Percentiles rank a stretch among this genome's conserved stretches.
phyloP scores from a whole-genome alignment of 345 rosid genomes.

The Sisymbrium altissimum region DNA sequence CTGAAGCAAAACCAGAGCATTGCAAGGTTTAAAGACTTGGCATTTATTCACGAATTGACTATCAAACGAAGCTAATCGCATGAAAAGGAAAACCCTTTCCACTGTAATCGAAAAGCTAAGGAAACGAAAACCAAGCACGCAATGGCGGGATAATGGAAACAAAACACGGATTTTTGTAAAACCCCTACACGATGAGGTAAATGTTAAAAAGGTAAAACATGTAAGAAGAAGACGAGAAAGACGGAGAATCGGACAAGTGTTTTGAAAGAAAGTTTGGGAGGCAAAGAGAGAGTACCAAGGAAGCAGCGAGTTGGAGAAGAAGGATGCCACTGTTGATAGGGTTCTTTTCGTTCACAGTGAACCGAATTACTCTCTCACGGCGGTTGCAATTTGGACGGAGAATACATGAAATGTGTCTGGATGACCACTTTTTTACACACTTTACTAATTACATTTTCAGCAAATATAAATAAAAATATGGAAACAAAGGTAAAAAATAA shows the following conservation, averaged over 20 bases:
- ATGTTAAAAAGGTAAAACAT: background rate
- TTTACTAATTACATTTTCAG: background rate
- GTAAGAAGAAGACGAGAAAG: background rate
- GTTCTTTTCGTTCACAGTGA: background rate
- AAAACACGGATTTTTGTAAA: background rate
- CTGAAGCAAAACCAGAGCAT: background rate
- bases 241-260: background rate
- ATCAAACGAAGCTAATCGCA: constrained; percentile 3
- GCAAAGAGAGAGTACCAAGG: constrained; percentile 13
- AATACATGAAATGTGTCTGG: background rate
- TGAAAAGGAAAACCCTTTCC: background rate
- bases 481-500: background rate
- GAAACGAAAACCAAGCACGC: background rate
- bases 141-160: constrained; percentile 17
- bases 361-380: background rate
- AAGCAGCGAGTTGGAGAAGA: constrained; percentile 28
- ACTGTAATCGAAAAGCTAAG: background rate
- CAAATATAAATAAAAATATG: background rate
- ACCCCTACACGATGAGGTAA: constrained; percentile 22
- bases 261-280: background rate
- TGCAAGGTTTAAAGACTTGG: background rate
- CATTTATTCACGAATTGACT: background rate
- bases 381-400: constrained; percentile 18
- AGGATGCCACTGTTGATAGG: constrained; percentile 20
- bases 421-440: background rate